phyloP scores from a whole-genome alignment of 331 rosid species.

The Quercus lobata region DNA sequence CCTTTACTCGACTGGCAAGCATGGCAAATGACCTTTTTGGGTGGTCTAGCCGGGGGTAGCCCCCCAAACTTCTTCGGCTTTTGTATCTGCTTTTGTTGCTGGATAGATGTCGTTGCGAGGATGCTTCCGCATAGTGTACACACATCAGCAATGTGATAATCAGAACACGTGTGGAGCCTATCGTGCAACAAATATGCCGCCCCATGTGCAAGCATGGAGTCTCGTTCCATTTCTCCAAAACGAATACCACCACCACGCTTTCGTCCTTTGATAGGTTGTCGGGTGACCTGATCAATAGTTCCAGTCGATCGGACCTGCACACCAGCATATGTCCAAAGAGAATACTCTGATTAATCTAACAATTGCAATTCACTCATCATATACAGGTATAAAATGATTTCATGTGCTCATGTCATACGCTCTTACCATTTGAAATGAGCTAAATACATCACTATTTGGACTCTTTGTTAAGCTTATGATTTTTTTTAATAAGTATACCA shows the following conservation, averaged over 20 bases:
- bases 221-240: conserved; percentile 98
- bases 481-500: no score
- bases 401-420: background rate
- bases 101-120: conserved; percentile 54
- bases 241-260: conserved; percentile 94
- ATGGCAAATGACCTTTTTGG: conserved; percentile 59
- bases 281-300: conserved; percentile 66
- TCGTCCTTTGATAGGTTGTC: conserved; percentile 92
- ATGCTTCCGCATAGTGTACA: conserved; percentile 86
- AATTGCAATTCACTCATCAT: background rate
- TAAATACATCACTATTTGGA: no score
- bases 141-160: conserved; percentile 86
- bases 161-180: conserved; percentile 89
- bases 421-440: no score
- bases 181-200: conserved; percentile 91
- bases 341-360: background rate
- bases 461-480: no score
- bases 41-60: conserved; percentile 58
- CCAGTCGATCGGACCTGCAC: conserved; percentile 94
- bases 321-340: background rate
- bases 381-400: background rate
- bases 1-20: conserved; percentile 79
- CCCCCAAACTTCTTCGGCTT: conserved; percentile 42
- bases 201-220: conserved; percentile 96
- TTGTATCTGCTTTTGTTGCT: conserved; percentile 43